Percentiles rank a stretch among this genome's conserved stretches.
Conservation (phyloP, 2,329 filamentous ascomycete genomes). For the Cordyceps tenuipes region DNA sequence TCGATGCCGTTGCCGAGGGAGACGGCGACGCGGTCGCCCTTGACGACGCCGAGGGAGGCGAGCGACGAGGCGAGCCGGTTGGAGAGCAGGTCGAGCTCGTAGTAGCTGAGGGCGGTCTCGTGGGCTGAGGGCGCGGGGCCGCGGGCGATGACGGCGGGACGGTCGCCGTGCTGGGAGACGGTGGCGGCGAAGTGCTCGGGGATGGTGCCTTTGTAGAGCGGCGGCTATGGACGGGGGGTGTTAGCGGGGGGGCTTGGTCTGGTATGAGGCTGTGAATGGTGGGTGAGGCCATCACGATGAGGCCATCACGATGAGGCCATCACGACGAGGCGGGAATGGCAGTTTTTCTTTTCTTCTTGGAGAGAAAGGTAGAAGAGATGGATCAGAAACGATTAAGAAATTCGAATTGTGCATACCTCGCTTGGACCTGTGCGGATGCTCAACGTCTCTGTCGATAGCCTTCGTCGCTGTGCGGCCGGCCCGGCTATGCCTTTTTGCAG, state of each 20-base stretch:
- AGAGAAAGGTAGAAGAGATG: neutral
- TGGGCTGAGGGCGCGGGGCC: conserved; percentile 37
- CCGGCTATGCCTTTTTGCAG: conserved; percentile 1
- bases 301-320: neutral
- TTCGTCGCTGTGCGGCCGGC: conserved; percentile 6
- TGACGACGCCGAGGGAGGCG: conserved; percentile 60
- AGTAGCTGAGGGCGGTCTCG: conserved; percentile 66
- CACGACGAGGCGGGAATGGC: too few species aligned
- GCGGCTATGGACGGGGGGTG: conserved; percentile 34
- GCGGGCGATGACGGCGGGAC: conserved; percentile 47
- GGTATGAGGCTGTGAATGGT: too few species aligned
- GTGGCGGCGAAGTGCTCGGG: conserved; percentile 63
- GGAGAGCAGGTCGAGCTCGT: conserved; percentile 64
- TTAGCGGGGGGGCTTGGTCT: neutral
- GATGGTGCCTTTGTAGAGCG: conserved; percentile 59
- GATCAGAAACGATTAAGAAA: neutral
- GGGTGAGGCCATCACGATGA: neutral
- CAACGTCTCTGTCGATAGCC: conserved; percentile 7
- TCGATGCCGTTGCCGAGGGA: conserved; percentile 80
- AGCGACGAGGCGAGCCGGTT: conserved; percentile 68
- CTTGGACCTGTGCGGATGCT: conserved; percentile 15
- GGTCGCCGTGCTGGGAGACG: conserved; percentile 56
- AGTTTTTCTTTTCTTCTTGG: neutral
- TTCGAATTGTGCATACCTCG: conserved; percentile 8
- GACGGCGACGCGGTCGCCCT: conserved; percentile 78